Conservation (phyloP, 306 rosid species). For the Cicer judaicum region DNA sequence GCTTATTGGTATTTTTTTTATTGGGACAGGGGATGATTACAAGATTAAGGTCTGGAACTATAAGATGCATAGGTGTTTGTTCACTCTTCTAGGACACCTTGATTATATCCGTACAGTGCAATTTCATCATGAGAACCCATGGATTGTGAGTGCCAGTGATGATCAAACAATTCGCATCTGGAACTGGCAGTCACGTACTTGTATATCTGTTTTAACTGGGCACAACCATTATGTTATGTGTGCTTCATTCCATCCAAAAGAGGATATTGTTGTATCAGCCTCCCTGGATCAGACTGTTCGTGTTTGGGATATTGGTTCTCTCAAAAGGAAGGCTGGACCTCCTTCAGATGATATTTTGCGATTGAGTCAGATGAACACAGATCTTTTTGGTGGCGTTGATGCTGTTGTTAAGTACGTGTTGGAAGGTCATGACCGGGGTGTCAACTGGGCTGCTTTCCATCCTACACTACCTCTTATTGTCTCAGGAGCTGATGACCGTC, state of each 20-base stretch:
- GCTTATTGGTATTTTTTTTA: conserved; percentile 19
- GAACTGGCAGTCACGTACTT: conserved; percentile 99
- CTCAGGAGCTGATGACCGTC: conserved; percentile 97
- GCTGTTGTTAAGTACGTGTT: conserved; percentile 92
- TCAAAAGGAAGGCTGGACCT: conserved; percentile 88
- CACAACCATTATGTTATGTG: conserved; percentile 99
- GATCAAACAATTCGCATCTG: conserved; percentile 98
- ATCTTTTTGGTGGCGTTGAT: conserved; percentile 95
- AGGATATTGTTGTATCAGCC: conserved; percentile 94
- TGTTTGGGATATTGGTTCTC: conserved; percentile 96
- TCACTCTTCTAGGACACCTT: conserved; percentile 96
- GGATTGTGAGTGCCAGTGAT: conserved; percentile 98
- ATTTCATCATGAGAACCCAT: conserved; percentile 94
- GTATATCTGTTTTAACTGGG: conserved; percentile 94
- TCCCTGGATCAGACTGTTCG: conserved; percentile 97
- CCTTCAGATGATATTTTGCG: conserved; percentile 91
- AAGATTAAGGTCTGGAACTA: conserved; percentile 99
- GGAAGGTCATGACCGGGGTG: conserved; percentile 99
- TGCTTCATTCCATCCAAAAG: conserved; percentile 92
- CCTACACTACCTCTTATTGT: conserved; percentile 93
- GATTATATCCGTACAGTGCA: conserved; percentile 97
- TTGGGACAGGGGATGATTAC: conserved; percentile 91
- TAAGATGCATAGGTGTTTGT: conserved; percentile 92
- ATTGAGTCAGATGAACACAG: conserved; percentile 93
- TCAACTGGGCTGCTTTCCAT: conserved; percentile 97